Base-by-base conservation (phyloP, 371 early-diverging fungal genomes). In the Mucor racemosus region DNA sequence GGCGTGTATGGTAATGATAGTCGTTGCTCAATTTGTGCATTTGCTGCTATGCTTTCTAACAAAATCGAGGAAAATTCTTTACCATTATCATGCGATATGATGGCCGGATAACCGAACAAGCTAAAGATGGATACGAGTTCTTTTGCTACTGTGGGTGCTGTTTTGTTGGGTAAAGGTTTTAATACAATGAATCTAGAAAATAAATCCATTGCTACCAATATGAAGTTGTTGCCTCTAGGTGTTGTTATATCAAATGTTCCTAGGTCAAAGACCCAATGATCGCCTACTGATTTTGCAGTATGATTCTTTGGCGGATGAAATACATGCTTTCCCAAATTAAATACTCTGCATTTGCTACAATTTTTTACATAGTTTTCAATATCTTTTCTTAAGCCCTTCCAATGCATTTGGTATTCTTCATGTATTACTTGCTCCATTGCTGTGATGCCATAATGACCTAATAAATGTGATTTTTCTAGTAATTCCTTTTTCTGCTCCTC, bases 181-280 rank as follows among this genome's bases (percentile, higher is more conserved):
- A 65, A 40, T 3, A 65, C 34, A 14, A 50, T 39, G 39, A 62
- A 62, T 13, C 62, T 11, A 15, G 50, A 50, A n/a, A 46, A 65
- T n/a, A 46, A 19, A 36, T 60, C 61, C 13, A 66, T 56, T 34
- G 62, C 57, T 10, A n/a, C n/a, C n/a, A n/a, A n/a, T n/a, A n/a
- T n/a, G n/a, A n/a, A n/a, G n/a, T n/a, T n/a, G n/a, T n/a, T n/a
- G n/a, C n/a, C n/a, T n/a, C n/a, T n/a, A n/a, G n/a, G n/a, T n/a
- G n/a, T n/a, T n/a, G n/a, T n/a, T n/a, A n/a, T n/a, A n/a, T n/a
- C n/a, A n/a, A n/a, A n/a, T n/a, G n/a, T n/a, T n/a, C n/a, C n/a
- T n/a, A n/a, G n/a, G n/a, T n/a, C n/a, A n/a, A n/a, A n/a, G n/a
- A n/a, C n/a, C n/a, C n/a, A n/a, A n/a, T n/a, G n/a, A n/a, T n/a